These are phyloP conservation scores for Papiliotrema flavescens DNA, from an alignment of 1,284 basidiomycete species.

Conservation along the genomic window DNA sequence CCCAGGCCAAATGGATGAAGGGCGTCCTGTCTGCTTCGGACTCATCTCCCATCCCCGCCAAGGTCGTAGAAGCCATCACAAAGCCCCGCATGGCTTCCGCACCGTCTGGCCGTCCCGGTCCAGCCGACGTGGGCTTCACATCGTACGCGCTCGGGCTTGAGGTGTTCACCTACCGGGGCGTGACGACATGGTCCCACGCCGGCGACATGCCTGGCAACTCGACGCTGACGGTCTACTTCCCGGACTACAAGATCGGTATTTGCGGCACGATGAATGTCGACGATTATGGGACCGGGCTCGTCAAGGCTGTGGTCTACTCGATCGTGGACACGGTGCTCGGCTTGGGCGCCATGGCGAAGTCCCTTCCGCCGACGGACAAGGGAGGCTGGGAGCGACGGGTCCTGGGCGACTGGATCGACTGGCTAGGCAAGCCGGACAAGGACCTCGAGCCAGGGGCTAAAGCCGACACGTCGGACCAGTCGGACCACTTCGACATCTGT, in stretches of 20 bases:
- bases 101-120: not conserved
- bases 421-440: not conserved
- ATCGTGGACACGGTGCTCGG: slow-evolving; percentile 24
- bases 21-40: not conserved
- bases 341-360: not conserved
- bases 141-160: slow-evolving; percentile 27
- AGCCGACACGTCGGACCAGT: too few relatives aligned
- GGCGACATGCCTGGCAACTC: slow-evolving; percentile 28
- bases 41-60: slow-evolving; percentile 11
- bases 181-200: slow-evolving; percentile 17
- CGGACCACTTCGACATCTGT: not conserved
- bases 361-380: not conserved
- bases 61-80: slow-evolving; percentile 7
- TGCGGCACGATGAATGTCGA: slow-evolving; percentile 29
- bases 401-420: not conserved
- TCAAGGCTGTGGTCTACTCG: slow-evolving; percentile 12
- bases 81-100: slow-evolving; percentile 9
- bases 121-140: slow-evolving; percentile 10
- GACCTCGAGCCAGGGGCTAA: not conserved
- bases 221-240: slow-evolving; percentile 16
- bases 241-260: slow-evolving; percentile 18
- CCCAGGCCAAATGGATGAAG: slow-evolving; percentile 8
- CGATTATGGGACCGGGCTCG: slow-evolving; percentile 14
- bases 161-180: slow-evolving; percentile 24
- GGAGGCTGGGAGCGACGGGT: not conserved